Base-by-base conservation (phyloP, 78 protist genomes). In the Cavenderia fasciculata region DNA sequence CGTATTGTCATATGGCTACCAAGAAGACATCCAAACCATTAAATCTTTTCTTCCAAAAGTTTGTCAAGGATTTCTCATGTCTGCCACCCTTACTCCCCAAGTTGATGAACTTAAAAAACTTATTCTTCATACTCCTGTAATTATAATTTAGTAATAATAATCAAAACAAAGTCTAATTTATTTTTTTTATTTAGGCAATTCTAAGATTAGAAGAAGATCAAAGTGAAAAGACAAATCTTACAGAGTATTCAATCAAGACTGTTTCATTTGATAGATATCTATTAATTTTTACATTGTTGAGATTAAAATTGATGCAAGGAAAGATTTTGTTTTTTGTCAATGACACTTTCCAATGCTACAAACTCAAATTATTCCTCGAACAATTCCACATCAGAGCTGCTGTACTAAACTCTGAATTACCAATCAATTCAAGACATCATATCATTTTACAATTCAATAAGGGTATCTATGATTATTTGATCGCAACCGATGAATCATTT, bases 321-420 rank as follows among this genome's bases (percentile, higher is more conserved):
- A 94, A 93, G 72, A 79, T 84, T 57, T 47, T 97, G 36, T 46
- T 97, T 70, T 97, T 97, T 76, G 97, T 94, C 73, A 95, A 94
- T 65, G 54, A 27, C 51, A 66, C 94, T 29, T 59, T 84, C 76
- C 31, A 49, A 19, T 82, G 94, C 82, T 95, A 92, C 87, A 63
- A 74, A 65, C 74, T 95, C 46, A 79, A 87, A 86, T 84, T 97
- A 16, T 97, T 95, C 86, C 92, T 97, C 46, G 94, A 92, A 63
- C 86, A 69, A 56, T 95, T 97, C 70, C 79, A 75, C 23, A 59
- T 94, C 44, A 85, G 72, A 25, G 79, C 86, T 18, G 95, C 94
- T 31, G 92, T 90, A 31, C 77, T 89, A 71, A 95, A 93, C 89
- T 43, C 87, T 33, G 92, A 93, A 49, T 75, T 95, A n/a, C 97